These are phyloP conservation scores for Murraya paniculata DNA, from an alignment of 345 rosid genomes.

Conservation along the genomic window DNA sequence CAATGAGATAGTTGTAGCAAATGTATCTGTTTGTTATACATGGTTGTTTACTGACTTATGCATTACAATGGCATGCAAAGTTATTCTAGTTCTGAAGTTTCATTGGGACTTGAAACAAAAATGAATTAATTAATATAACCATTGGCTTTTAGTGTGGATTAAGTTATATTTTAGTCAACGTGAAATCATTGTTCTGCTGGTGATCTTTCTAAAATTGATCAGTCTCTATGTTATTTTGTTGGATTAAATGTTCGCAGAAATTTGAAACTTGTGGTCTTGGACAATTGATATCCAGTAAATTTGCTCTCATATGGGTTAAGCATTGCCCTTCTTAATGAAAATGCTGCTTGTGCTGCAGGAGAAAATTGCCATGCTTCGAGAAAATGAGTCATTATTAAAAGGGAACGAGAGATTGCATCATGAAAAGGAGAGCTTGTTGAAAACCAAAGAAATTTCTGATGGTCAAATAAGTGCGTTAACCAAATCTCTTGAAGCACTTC, in stretches of 20 bases:
- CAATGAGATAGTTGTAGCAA: neutral
- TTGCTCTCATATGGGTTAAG: neutral
- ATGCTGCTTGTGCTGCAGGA: conserved; percentile 54
- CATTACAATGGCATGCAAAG: neutral
- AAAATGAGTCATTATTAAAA: conserved; percentile 56
- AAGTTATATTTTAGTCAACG: neutral
- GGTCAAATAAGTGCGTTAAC: conserved; percentile 65
- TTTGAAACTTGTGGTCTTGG: neutral
- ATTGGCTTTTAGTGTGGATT: neutral
- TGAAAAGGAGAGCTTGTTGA: conserved; percentile 58
- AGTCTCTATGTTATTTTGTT: neutral
- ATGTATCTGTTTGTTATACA: neutral
- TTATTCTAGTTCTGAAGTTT: neutral
- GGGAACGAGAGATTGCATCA: conserved; percentile 53
- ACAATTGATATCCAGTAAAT: neutral
- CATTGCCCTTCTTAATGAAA: neutral
- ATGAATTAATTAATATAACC: neutral
- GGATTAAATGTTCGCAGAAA: neutral
- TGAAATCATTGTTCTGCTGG: neutral
- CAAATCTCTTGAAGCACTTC: conserved; percentile 68
- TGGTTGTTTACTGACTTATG: neutral
- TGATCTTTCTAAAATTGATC: neutral
- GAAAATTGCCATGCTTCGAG: conserved; percentile 84
- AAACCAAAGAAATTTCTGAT: conserved; percentile 59
- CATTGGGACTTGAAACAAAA: neutral